Evolutionary conservation across 2,329 filamentous ascomycete species (phyloP).

Genomic region (Aspergillus carbonarius): DNA sequence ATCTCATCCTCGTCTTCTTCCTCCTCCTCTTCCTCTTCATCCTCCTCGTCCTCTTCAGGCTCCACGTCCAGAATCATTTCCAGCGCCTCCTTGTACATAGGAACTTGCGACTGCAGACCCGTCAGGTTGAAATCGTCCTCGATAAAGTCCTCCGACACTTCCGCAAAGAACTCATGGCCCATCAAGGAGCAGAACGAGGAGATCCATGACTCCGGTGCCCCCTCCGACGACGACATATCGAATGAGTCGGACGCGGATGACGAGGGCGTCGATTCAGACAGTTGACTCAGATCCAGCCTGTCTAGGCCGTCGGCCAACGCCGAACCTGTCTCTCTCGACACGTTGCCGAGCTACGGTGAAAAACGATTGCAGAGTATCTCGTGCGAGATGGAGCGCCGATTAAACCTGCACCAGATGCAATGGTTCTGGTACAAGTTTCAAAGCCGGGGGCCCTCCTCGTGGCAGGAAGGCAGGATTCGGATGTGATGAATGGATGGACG

Average conservation of each 20-base stretch:
- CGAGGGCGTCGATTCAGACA: conserved; percentile 45
- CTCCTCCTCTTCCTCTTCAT: conserved; percentile 66
- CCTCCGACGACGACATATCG: conserved; percentile 47
- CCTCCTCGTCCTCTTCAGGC: conserved; percentile 77
- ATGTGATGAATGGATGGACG: neutral
- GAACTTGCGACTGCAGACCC: conserved; percentile 88
- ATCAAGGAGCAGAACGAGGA: conserved; percentile 92
- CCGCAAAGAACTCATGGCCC: conserved; percentile 97
- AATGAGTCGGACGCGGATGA: conserved; percentile 40
- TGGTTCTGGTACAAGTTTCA: conserved; percentile 9
- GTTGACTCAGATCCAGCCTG: conserved; percentile 48
- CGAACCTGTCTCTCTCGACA: conserved; percentile 47
- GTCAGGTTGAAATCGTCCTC: conserved; percentile 99
- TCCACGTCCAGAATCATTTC: conserved; percentile 99
- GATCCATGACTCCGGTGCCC: conserved; percentile 86
- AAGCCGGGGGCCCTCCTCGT: neutral
- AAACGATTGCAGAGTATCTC: conserved; percentile 12
- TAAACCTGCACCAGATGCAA: conserved; percentile 15
- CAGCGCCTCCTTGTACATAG: conserved; percentile 98
- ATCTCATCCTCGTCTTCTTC: conserved; percentile 68
- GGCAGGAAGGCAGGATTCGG: neutral
- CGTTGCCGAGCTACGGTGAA: conserved; percentile 38
- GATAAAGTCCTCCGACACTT: conserved; percentile 98
- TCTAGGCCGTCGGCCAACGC: conserved; percentile 50
- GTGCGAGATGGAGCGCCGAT: conserved; percentile 8